phyloP scores from a whole-genome alignment of 2,329 filamentous ascomycete genomes.

The Alternaria arbusti region DNA sequence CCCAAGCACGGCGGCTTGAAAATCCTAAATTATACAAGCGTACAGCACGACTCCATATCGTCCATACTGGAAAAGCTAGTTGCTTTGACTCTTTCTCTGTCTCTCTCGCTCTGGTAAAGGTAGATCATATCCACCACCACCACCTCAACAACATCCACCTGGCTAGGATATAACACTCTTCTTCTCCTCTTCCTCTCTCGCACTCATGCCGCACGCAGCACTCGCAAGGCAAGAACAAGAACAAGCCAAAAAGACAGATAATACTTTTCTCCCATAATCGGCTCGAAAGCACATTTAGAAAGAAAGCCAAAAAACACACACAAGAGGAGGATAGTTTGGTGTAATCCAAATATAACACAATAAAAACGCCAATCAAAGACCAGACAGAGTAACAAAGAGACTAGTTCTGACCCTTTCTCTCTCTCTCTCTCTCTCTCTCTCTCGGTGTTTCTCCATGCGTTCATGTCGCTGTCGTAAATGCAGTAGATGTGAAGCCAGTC shows the following conservation, averaged over 20 bases:
- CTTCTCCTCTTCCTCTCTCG: not conserved
- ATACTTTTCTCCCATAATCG: not conserved
- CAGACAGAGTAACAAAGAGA: slow-evolving; percentile 11
- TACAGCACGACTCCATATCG: not conserved
- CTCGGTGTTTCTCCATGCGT: slow-evolving; percentile 37
- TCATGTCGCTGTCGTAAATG: slow-evolving; percentile 49
- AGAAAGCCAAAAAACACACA: not conserved
- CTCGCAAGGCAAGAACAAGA: not conserved
- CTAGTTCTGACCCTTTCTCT: slow-evolving; percentile 14
- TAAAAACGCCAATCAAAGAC: slow-evolving; percentile 36
- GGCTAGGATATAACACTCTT: not conserved
- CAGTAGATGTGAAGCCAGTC: slow-evolving; percentile 43
- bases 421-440: not conserved
- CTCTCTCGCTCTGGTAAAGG: not conserved
- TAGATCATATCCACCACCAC: not conserved
- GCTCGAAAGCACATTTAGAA: not conserved
- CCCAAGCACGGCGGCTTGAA: slow-evolving; percentile 10
- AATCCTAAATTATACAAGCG: slow-evolving; percentile 27
- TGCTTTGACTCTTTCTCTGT: not conserved
- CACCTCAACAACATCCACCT: not conserved
- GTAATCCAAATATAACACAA: slow-evolving; percentile 39
- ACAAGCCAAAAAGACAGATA: not conserved
- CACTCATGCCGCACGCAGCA: slow-evolving; percentile 2
- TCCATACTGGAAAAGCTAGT: slow-evolving; percentile 2
- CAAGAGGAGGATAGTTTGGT: slow-evolving; percentile 25